A percentile compares a stretch with the other conserved stretches of the same genome.
Conservation (phyloP, 371 early-diverging fungal species). For the Rhizopus sp. region DNA sequence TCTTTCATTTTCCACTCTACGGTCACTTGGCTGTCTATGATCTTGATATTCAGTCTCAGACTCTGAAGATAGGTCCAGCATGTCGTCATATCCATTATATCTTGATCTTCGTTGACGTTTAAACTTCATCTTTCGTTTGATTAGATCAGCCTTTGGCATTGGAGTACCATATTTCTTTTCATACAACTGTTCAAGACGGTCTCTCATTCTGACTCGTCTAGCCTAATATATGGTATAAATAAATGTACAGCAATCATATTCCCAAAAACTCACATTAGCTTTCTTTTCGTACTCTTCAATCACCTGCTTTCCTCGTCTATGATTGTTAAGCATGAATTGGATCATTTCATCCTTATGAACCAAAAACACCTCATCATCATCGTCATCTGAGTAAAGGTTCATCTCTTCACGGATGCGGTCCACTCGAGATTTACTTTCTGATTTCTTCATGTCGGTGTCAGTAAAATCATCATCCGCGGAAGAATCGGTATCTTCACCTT, state of each 20-base stretch:
- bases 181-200: slow-evolving; percentile 36
- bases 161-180: slow-evolving; percentile 42
- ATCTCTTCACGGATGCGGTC: slow-evolving; percentile 30
- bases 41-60: slow-evolving; percentile 4
- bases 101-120: background rate
- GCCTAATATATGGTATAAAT: slow-evolving; percentile 12
- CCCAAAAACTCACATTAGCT: slow-evolving; percentile 30
- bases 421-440: slow-evolving; percentile 16
- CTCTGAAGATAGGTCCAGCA: background rate
- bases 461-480: slow-evolving; percentile 29
- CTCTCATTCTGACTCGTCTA: slow-evolving; percentile 31
- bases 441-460: slow-evolving; percentile 17
- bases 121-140: slow-evolving; percentile 3
- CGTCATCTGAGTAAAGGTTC: slow-evolving; percentile 26
- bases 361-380: slow-evolving; percentile 39
- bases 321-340: slow-evolving; percentile 48
- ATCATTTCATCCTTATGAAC: slow-evolving; percentile 42
- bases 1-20: slow-evolving; percentile 35
- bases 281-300: slow-evolving; percentile 49
- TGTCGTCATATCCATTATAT: slow-evolving; percentile 3
- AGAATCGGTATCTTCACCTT: slow-evolving; percentile 16
- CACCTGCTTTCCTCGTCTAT: slow-evolving; percentile 33
- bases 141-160: slow-evolving; percentile 19
- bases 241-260: background rate
- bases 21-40: slow-evolving; percentile 9